Evolutionary conservation across 441 rosid species (phyloP).

Genomic region (Raphanus hybrid): DNA sequence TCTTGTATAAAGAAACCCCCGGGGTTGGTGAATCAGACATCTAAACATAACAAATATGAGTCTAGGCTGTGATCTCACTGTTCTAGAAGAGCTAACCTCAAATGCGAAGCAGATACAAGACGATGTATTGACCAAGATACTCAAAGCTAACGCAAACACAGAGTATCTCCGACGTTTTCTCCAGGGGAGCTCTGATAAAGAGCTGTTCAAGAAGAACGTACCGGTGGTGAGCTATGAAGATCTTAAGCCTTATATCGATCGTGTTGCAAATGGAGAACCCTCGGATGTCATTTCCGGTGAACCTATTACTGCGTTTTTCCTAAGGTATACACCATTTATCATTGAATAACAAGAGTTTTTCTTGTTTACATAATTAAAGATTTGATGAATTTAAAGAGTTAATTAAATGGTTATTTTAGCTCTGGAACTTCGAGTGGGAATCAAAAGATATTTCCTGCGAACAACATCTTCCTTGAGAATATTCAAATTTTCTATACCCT

Average conservation of each 20-base stretch:
- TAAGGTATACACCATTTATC: neutral
- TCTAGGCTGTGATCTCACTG: neutral
- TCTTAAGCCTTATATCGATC: neutral
- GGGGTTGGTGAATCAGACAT: neutral
- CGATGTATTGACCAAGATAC: neutral
- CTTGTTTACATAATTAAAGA: neutral
- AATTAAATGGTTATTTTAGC: neutral
- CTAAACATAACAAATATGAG: neutral
- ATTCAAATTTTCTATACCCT: neutral
- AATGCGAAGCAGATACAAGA: neutral
- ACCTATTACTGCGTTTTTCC: neutral
- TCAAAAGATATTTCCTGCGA: neutral
- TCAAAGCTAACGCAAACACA: constrained; percentile 4
- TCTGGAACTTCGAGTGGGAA: constrained; percentile 7
- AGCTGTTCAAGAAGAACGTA: neutral
- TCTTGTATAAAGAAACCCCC: neutral
- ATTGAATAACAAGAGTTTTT: neutral
- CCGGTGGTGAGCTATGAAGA: constrained; percentile 3
- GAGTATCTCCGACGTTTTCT: neutral
- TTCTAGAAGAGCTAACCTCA: neutral
- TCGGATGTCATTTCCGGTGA: neutral
- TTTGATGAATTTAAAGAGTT: neutral
- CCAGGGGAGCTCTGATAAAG: neutral
- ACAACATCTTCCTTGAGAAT: neutral
- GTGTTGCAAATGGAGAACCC: neutral